Percentiles rank a stretch among this genome's conserved stretches.
These are phyloP conservation scores for Thalassiosira allenii DNA, from an alignment of 352 stramenopile genomes.

Conservation along the genomic window DNA sequence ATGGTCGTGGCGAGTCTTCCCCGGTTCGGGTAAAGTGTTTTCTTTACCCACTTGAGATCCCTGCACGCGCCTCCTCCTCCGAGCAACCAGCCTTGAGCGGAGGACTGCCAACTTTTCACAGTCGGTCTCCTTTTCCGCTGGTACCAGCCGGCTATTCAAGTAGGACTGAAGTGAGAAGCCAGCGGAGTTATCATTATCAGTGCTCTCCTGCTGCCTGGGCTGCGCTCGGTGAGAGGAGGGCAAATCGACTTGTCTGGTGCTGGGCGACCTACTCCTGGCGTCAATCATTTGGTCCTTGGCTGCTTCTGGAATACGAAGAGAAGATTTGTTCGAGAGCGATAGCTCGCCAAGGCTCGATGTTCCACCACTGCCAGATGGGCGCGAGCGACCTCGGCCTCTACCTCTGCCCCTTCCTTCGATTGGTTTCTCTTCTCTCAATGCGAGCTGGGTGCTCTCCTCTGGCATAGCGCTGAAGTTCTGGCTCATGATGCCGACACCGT, in stretches of 20 bases:
- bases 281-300: conserved; percentile 16
- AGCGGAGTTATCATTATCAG: neutral
- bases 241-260: conserved; percentile 4
- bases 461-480: neutral
- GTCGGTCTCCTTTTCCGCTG: conserved; percentile 61
- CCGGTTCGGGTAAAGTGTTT: conserved; percentile 2
- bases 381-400: conserved; percentile 41
- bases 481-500: neutral
- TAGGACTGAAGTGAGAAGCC: conserved; percentile 4
- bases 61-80: conserved; percentile 31
- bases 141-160: conserved; percentile 37
- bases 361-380: conserved; percentile 7
- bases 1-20: neutral
- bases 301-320: neutral
- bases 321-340: conserved; percentile 19
- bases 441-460: conserved; percentile 6
- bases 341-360: conserved; percentile 32
- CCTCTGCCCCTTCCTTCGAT: conserved; percentile 49
- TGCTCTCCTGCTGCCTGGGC: neutral
- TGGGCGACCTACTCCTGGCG: conserved; percentile 26
- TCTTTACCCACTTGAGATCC: conserved; percentile 5
- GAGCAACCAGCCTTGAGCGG: conserved; percentile 47
- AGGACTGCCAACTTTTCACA: conserved; percentile 60
- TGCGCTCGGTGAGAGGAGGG: conserved; percentile 9
- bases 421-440: conserved; percentile 24